Evolutionary conservation across 257 asterid species (phyloP), one percentile per base, ranked within the genome.

Genomic region (Cynanchum wilfordii): DNA sequence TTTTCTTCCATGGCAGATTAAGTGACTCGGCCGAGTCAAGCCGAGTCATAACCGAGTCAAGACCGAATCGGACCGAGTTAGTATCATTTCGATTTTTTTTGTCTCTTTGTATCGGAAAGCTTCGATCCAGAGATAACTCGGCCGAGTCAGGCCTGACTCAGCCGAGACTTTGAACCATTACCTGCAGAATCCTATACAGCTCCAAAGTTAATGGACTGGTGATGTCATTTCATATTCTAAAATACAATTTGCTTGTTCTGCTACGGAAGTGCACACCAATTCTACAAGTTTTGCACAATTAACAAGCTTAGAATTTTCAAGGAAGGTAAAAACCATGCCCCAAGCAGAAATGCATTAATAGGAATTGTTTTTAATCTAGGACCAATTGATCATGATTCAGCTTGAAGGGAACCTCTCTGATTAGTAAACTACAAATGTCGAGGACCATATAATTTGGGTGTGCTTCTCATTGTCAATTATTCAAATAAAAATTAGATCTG

Each of bases 401-500:
- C 63, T 29, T 4, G 11, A 54, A 33, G 24, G 45, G 27, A 15
- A 70, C 54, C 47, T 11, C 3, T 13, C 27, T 52, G n/a, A 52
- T 20, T n/a, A 55, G 30, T n/a, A 8, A 29, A 30, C 50, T 17
- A 30, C 19, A 69, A 50, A 30, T 52, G 7, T 49, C 33, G 4
- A 25, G 49, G 64, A 69, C 45, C 30, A 69, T 22, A 55, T 55
- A 9, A 36, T 27, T 36, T 22, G 22, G 38, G 12, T 16, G 49
- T 52, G 36, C 19, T 38, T 22, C 40, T 42, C 66, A 22, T 29
- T 7, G 64, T n/a, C 38, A 36, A 12, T 55, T 56, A 30, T 70
- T 70, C 74, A n/a, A 72, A 8, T 25, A 44, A 25, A 52, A 42
- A 62, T 27, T 42, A 45, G 49, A 62, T 36, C 60, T 22, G 42